phyloP scores from a whole-genome alignment of 2,329 filamentous ascomycete genomes.

The Colletotrichum incanum region DNA sequence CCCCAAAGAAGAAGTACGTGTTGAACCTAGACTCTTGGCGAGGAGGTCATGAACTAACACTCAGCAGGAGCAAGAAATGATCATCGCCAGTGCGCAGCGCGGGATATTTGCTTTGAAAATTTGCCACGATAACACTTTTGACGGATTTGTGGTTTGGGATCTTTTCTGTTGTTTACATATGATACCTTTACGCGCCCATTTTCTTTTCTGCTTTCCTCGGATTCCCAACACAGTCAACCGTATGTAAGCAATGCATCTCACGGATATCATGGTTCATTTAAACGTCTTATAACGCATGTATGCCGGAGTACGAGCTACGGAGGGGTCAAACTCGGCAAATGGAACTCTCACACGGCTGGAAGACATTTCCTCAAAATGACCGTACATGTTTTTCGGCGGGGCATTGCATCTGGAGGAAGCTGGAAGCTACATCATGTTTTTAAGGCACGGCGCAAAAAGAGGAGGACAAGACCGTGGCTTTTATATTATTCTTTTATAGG shows the following conservation, averaged over 20 bases:
- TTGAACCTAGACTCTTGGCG: background rate
- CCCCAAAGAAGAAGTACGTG: constrained; percentile 54
- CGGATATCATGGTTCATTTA: constrained; percentile 30
- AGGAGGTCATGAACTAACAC: background rate
- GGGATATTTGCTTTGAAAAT: background rate
- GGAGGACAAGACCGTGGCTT: constrained; percentile 17
- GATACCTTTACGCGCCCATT: constrained; percentile 45
- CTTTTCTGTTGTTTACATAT: constrained; percentile 46
- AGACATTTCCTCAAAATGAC: constrained; percentile 13
- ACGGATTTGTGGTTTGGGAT: constrained; percentile 13
- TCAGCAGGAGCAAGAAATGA: constrained; percentile 47
- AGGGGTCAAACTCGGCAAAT: constrained; percentile 19
- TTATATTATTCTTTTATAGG: background rate
- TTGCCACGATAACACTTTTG: constrained; percentile 1
- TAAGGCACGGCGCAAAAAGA: constrained; percentile 27
- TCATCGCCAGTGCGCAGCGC: background rate
- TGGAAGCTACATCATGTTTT: constrained; percentile 21
- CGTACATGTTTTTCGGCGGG: constrained; percentile 15
- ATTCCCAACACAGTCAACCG: constrained; percentile 23
- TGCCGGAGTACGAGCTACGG: constrained; percentile 43
- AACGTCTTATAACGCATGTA: constrained; percentile 42
- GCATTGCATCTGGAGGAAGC: constrained; percentile 28
- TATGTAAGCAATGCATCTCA: constrained; percentile 24
- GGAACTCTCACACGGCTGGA: background rate
- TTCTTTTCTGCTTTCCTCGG: constrained; percentile 40